Evolutionary conservation across 192 early-diverging fungal species (phyloP), one percentile per base, ranked within the genome.

Genomic region (Rhizophagus prolifer): DNA sequence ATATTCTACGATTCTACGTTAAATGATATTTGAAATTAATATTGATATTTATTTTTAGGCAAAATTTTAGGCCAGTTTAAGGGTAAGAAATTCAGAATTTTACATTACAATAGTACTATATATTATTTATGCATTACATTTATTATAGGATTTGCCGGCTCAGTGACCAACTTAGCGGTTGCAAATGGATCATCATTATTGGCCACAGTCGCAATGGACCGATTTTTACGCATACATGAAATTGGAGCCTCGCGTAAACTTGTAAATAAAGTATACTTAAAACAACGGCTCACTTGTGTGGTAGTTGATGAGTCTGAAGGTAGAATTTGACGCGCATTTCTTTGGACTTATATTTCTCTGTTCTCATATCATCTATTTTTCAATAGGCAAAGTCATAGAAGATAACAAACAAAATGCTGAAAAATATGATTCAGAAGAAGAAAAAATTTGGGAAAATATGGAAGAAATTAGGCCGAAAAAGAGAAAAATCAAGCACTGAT

Each of bases 141-240:
- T 58, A 10, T 31, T 58, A 26, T 30, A 76, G 75, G 75, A 1
- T 90, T 81, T 74, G 83, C 81, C 62, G 90, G 86, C 84, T 86
- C 88, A 70, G 88, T 79, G 36, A 89, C 84, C 58, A 84, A 25
- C 34, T 70, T 74, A 61, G 59, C 76, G 26, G 70, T 79, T 54
- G 77, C 76, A 30, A 44, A 44, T 10, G 63, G 69, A 12, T 67
- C 78, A 12, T 34, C 80, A 6, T 83, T 80, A 65, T 79, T 94
- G 4, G 87, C 89, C 5, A 88, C 87, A 13, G 94, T 91, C 9
- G 89, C 91, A 4, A 58, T 92, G 74, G 95, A 97, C 77, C 85
- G 95, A 58, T 92, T 91, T 66, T 71, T 95, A 68, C 89, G 94
- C 14, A 88, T 95, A 2, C 93, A 91, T 78, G 90, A 95, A 79